These are phyloP conservation scores for Cladosporium sp. DNA, from an alignment of 2,329 filamentous ascomycete species.

Conservation along the genomic window DNA sequence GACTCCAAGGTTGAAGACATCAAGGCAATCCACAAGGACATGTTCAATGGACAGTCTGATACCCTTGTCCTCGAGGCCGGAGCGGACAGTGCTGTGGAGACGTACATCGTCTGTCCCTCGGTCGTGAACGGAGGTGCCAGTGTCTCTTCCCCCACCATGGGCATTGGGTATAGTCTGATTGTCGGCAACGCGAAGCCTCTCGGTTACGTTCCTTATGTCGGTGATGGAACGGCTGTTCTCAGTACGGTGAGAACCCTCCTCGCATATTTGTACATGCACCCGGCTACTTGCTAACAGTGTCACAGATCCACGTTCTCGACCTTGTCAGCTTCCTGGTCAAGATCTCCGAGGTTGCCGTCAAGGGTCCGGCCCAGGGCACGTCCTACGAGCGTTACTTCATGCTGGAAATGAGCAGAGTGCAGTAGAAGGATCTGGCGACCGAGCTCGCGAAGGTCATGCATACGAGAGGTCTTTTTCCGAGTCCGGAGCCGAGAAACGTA, in stretches of 20 bases:
- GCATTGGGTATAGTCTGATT: slow-evolving; percentile 5
- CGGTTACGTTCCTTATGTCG: slow-evolving; percentile 12
- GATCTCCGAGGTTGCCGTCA: background rate
- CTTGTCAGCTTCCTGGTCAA: slow-evolving; percentile 1
- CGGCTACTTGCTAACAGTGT: too few species aligned
- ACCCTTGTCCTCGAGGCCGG: slow-evolving; percentile 10
- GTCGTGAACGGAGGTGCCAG: slow-evolving; percentile 5
- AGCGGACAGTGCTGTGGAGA: background rate
- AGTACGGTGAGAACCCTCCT: slow-evolving; percentile 8
- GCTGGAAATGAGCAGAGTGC: slow-evolving; percentile 5
- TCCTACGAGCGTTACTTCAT: slow-evolving; percentile 9
- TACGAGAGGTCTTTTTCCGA: background rate
- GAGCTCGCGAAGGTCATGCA: slow-evolving; percentile 9
- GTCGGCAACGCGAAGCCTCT: slow-evolving; percentile 7
- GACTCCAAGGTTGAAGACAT: slow-evolving; percentile 15
- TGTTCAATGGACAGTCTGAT: slow-evolving; percentile 13
- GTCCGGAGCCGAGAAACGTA: too few species aligned
- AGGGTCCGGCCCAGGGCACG: slow-evolving; percentile 2
- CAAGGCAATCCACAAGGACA: slow-evolving; percentile 18
- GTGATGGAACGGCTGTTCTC: slow-evolving; percentile 2
- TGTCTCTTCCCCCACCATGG: background rate
- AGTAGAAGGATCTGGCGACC: slow-evolving; percentile 8
- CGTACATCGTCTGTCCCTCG: slow-evolving; percentile 9
- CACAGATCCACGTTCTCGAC: slow-evolving; percentile 9
- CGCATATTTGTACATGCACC: too few species aligned